Evolutionary conservation across 306 rosid genomes (phyloP).

Genomic region (Rosa lucieae): DNA sequence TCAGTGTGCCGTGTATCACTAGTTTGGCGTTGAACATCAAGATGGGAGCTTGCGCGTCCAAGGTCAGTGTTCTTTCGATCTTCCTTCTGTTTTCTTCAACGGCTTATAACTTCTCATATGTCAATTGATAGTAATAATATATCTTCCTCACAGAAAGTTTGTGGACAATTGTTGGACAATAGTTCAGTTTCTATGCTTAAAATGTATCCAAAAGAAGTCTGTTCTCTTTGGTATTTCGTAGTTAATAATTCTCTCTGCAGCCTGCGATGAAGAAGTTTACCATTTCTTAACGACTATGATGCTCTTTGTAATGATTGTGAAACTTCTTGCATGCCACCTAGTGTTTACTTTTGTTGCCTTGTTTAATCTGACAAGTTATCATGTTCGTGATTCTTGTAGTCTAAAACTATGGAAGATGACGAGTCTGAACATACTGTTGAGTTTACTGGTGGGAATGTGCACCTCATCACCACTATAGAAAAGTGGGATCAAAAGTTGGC

Average conservation of each 20-base stretch:
- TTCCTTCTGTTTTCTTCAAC: background rate
- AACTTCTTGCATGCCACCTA: background rate
- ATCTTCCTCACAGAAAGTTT: background rate
- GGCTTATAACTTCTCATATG: background rate
- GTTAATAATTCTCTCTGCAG: background rate
- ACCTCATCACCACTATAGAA: constrained; percentile 71
- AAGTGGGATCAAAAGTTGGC: constrained; percentile 82
- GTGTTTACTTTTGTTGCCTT: background rate
- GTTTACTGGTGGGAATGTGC: constrained; percentile 69
- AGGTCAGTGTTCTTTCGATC: constrained; percentile 45
- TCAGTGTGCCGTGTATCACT: constrained; percentile 29
- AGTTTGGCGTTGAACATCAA: constrained; percentile 28
- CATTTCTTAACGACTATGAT: constrained; percentile 8
- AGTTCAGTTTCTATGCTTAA: background rate
- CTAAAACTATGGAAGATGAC: constrained; percentile 31
- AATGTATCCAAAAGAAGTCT: background rate
- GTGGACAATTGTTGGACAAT: background rate
- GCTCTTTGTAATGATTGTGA: background rate
- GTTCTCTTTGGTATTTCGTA: background rate
- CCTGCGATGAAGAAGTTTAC: background rate
- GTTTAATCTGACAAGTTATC: constrained; percentile 28
- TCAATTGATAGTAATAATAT: background rate
- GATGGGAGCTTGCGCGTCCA: constrained; percentile 73
- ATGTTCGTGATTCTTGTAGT: constrained; percentile 43
- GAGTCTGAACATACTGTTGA: constrained; percentile 64